Conservation (phyloP, 257 asterid species). For the Capsicum baccatum region DNA sequence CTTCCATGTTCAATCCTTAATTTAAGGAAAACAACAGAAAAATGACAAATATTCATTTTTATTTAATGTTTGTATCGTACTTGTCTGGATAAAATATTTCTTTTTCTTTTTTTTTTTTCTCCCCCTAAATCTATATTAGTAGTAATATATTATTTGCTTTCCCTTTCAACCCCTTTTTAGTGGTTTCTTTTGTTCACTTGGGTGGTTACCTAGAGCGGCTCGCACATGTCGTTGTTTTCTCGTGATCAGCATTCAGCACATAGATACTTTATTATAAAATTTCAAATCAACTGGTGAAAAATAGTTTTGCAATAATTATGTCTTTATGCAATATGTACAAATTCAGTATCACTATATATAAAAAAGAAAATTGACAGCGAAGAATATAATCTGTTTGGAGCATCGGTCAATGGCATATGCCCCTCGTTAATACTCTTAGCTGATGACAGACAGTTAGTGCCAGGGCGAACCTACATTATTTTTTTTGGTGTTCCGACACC, state of each 20-base stretch:
- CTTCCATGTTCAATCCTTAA: slow-evolving; percentile 20
- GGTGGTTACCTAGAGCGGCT: not conserved
- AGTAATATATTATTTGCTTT: not conserved
- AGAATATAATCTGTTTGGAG: not conserved
- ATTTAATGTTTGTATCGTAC: slow-evolving; percentile 10
- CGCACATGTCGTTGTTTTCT: slow-evolving; percentile 16
- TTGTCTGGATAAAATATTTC: not conserved
- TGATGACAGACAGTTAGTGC: not conserved
- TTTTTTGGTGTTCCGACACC: too few species aligned
- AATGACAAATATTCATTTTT: not conserved
- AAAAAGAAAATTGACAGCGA: not conserved
- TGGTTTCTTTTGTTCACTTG: not conserved
- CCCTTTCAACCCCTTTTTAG: not conserved
- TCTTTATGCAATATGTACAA: not conserved
- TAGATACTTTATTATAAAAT: not conserved
- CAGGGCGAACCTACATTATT: too few species aligned
- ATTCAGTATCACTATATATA: not conserved
- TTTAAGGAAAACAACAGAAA: slow-evolving; percentile 13
- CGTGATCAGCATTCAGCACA: not conserved
- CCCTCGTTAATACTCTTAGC: not conserved
- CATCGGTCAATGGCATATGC: not conserved
- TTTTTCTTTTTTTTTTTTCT: too few species aligned
- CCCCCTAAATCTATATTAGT: not conserved
- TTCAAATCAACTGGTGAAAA: not conserved
- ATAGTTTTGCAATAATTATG: not conserved